Conservation (phyloP, 441 rosid genomes). For the Raphanus hybrid region DNA sequence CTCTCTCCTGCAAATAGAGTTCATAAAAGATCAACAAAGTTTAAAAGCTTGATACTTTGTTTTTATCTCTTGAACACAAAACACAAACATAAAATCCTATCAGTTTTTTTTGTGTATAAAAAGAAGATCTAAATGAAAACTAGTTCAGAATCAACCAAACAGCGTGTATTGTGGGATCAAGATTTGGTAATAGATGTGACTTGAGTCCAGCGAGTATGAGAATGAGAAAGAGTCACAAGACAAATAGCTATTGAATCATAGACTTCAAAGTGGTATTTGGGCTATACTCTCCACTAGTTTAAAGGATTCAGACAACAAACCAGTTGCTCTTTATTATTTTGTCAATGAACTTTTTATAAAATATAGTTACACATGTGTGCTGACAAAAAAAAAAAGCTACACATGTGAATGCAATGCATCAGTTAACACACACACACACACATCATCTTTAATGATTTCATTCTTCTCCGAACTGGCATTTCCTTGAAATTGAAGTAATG, state of each 20-base stretch:
- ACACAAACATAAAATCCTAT: neutral
- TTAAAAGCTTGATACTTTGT: neutral
- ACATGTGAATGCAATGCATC: neutral
- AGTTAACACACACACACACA: neutral
- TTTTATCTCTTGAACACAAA: neutral
- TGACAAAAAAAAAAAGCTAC: neutral
- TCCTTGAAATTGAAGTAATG: neutral
- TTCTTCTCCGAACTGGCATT: neutral
- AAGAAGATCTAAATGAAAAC: neutral
- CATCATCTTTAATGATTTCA: neutral
- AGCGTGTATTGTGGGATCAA: neutral
- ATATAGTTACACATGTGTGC: neutral
- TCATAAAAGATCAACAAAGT: neutral
- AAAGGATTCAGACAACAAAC: neutral
- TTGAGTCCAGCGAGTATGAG: neutral
- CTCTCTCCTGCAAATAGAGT: conserved; percentile 4
- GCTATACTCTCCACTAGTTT: neutral
- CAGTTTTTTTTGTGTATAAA: neutral
- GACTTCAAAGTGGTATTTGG: neutral
- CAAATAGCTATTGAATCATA: neutral
- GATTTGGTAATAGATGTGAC: neutral
- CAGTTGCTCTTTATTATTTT: neutral
- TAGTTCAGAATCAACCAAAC: neutral
- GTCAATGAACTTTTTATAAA: neutral
- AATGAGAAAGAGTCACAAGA: neutral